Evolutionary conservation across 768 basidiomycete genomes (phyloP), one percentile per base, ranked within the genome.

Genomic region (Boletus rex-veris): DNA sequence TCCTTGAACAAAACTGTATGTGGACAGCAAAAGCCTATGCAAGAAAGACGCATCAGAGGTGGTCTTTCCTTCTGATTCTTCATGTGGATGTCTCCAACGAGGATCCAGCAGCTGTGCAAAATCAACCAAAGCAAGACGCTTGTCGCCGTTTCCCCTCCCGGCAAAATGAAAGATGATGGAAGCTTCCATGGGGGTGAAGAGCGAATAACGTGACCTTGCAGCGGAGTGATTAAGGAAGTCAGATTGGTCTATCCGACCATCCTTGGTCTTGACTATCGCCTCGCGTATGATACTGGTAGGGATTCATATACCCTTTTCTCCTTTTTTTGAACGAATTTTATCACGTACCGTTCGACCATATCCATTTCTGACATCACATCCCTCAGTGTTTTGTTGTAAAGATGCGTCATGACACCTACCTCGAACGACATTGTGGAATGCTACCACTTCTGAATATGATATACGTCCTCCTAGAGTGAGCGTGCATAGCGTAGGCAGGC

Each of bases 151-250:
- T 14, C 94, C 95, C 44, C 93, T 83, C 12, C 90, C 86, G 26
- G 94, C 94, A 74, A 98, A 98, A 71, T 99, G 96, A 75, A 98
- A 99, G 64, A 99, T 86, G 64, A 98, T 97, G 49, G 88, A 83
- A n/a, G 90, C 92, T 71, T 98, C 96, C 91, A 98, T 96, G 5
- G 96, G 96, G 1, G 93, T 95, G 71, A 98, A 98, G 48, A 96
- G 80, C 37, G 92, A 89, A 71, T 98, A 98, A 36, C 96, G 88
- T 61, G 95, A 92, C 60, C 78, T 87, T 35, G 86, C 81, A 26
- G 90, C 85, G 14, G 93, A 83, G 68, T 97, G 77, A 69, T 98
- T 88, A 53, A 96, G 79, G 73, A 99, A 98, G 71, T 98, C 97
- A n/a, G 84, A 82, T 66, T 93, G 86, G 71, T 92, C 89, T 75